Conservation (phyloP, 1,139 yeast genomes). For the Pneumocystis carinii region DNA sequence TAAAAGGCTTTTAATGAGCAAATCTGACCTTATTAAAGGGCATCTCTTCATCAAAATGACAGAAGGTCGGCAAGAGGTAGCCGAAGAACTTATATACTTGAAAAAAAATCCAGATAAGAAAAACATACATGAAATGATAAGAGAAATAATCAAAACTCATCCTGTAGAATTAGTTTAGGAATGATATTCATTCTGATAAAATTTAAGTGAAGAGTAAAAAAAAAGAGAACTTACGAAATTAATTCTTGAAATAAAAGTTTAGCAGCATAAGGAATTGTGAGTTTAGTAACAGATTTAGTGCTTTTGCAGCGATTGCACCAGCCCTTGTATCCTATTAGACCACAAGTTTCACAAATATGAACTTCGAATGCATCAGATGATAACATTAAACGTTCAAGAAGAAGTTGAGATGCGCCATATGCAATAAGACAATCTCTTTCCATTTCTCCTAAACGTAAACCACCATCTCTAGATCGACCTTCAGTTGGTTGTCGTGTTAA, state of each 20-base stretch:
- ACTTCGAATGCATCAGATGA: conserved; percentile 97
- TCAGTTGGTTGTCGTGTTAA: conserved; percentile 97
- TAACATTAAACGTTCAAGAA: conserved; percentile 86
- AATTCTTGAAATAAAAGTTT: conserved; percentile 89
- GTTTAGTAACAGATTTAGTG: conserved; percentile 69
- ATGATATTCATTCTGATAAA: conserved; percentile 80
- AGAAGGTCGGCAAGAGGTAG: neutral
- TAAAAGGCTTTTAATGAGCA: too few relatives aligned
- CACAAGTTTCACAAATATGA: conserved; percentile 86
- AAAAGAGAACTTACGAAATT: conserved; percentile 22
- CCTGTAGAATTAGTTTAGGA: conserved; percentile 79
- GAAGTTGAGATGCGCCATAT: conserved; percentile 91
- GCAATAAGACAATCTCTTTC: conserved; percentile 99
- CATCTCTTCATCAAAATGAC: neutral
- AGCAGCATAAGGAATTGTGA: conserved; percentile 98
- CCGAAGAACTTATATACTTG: neutral
- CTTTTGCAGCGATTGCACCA: conserved; percentile 96
- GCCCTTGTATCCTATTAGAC: conserved; percentile 93
- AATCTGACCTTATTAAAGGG: too few relatives aligned
- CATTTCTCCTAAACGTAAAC: conserved; percentile 97
- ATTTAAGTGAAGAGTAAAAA: neutral
- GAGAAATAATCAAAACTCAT: conserved; percentile 37
- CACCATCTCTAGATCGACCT: conserved; percentile 99
- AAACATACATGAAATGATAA: neutral
- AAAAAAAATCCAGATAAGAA: neutral